A percentile compares a stretch with the other conserved stretches of the same genome.
Evolutionary conservation across 352 stramenopile species (phyloP).

Genomic region (Thraustochytrium sp.): DNA sequence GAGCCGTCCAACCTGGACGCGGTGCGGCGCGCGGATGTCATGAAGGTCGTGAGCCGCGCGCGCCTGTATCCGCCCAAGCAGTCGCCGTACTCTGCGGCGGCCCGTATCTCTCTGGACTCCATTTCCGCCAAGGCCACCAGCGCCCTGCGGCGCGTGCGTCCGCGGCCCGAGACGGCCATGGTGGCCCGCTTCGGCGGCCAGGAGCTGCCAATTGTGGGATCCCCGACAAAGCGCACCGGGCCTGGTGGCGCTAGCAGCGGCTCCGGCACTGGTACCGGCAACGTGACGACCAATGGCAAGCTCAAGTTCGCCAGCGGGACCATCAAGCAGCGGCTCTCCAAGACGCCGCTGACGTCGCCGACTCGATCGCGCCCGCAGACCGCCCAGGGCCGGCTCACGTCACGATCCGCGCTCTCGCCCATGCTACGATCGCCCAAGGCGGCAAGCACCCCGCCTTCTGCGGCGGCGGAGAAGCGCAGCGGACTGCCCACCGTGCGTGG

Average conservation of each 20-base stretch:
- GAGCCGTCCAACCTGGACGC: neutral
- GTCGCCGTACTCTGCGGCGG: slow-evolving; percentile 8
- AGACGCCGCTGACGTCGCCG: neutral
- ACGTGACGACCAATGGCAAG: slow-evolving; percentile 9
- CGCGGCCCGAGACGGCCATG: slow-evolving; percentile 32
- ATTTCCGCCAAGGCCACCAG: neutral
- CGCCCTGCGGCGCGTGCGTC: neutral
- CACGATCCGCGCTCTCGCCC: neutral
- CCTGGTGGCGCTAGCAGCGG: neutral
- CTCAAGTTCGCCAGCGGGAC: neutral
- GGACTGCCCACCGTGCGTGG: too few relatives aligned
- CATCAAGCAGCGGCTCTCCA: neutral
- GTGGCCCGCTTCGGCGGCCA: slow-evolving; percentile 4
- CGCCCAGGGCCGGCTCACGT: neutral
- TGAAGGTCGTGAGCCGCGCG: neutral
- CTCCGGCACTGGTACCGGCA: neutral
- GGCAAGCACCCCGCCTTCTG: too few relatives aligned
- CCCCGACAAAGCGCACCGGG: neutral
- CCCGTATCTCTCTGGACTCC: slow-evolving; percentile 21
- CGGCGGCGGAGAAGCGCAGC: too few relatives aligned
- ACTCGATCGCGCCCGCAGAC: neutral
- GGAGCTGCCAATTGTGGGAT: slow-evolving; percentile 14
- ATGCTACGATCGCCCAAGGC: too few relatives aligned
- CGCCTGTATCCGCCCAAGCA: slow-evolving; percentile 18
- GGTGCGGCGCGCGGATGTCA: neutral